Evolutionary conservation across 495 filamentous ascomycete genomes (phyloP), one percentile per base, ranked within the genome.

Genomic region (Usnea hakonensis): DNA sequence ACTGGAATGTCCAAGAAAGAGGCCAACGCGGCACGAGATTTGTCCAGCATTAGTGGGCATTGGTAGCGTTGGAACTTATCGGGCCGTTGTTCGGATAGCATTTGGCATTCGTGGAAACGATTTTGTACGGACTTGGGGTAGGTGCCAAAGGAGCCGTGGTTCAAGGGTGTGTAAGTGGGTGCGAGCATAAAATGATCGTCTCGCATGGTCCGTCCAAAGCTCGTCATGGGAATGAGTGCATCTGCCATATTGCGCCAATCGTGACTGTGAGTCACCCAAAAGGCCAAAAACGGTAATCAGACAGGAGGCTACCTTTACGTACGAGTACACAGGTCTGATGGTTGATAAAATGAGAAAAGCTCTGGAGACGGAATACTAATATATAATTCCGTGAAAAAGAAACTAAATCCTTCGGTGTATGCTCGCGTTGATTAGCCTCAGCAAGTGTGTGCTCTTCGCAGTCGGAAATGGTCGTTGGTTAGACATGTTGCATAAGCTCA

Each of bases 61-160:
- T 79, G 75, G 64, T 82, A 85, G 23, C 87, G 83, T 65, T 91
- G 83, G 75, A 91, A 97, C 26, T 72, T 68, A 75, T 95, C 90
- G 0, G 91, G 88, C 11, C 70, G 74, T 1, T 77, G 64, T 75
- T 97, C 92, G 58, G 78, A 73, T 1, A 72, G 65, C 60, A 79
- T 75, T 72, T 91, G 83, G 67, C 81, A 86, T 37, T 72, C 56
- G 38, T 78, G 80, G 23, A 85, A 78, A n/a, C 76, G 76, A 7
- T 79, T 69, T 40, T 79, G 81, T 66, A 96, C 77, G 40, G 74
- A 61, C 14, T 67, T 72, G 16, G 92, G 91, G 67, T 85, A 84
- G 14, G 89, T 83, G 21, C 91, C 91, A 72, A 88, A 96, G 28
- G 91, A 91, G 60, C 90, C 92, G 65, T 96, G 89, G 74, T 96